Base-by-base conservation (phyloP, 306 rosid species). In the Lathyrus oleraceus region DNA sequence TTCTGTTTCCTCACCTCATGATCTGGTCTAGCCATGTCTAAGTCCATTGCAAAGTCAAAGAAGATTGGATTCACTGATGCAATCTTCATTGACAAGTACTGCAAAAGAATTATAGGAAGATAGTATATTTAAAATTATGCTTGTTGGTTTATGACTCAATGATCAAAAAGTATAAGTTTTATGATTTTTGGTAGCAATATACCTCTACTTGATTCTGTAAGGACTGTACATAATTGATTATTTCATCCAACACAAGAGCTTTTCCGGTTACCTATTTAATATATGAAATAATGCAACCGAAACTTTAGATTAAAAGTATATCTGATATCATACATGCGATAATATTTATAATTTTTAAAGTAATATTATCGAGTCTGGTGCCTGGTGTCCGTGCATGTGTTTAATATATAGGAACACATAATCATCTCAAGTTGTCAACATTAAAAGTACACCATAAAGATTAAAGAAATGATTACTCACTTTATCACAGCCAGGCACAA, bases 181-280 rank as follows among this genome's bases (percentile, higher is more conserved):
- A 36, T 63, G 10, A 13, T 66, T 45, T 23, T 42, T 36, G 54
- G 54, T 39, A 57, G 15, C 47, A 63, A 25, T 88, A 35, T 35
- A 94, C 99, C 99, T 94, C 99, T 8, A 94, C 97, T 94, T 88
- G 99, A 83, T 86, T 86, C 63, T 94, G 97, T 73, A 94, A 83
- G 85, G 99, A 91, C 88, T 91, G 96, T 76, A 94, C 97, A 91
- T 94, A 94, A 82, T 94, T 94, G 89, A 94, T 94, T 75, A 94
- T 91, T 77, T 94, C 96, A 48, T 94, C 99, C 91, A 94, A 85
- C 95, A 94, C 83, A 68, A 89, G 88, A 84, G 99, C 97, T 87
- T 92, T 94, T 30, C 97, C 99, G 35, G 95, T 86, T 51, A 91
- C 91, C 99, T 94, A 69, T 71, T 70, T 27, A 59, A 30, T 52